Conservation (phyloP, 768 basidiomycete species). For the Lepiota brunneoincarnata region DNA sequence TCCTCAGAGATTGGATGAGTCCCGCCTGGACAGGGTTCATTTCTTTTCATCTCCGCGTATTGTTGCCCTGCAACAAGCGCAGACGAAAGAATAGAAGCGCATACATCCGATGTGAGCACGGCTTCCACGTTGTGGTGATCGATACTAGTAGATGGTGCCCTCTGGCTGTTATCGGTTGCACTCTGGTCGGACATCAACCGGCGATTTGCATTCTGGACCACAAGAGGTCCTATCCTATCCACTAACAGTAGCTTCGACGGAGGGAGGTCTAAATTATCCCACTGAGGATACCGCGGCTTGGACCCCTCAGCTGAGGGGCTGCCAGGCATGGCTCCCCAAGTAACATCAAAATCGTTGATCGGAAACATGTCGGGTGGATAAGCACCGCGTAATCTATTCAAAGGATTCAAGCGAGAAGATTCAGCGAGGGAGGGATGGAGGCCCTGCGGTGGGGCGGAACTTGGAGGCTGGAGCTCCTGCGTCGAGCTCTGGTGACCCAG, state of each 20-base stretch:
- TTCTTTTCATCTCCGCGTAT: not conserved
- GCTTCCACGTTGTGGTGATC: constrained; percentile 2
- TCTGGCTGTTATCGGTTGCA: not conserved
- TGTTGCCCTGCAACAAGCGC: not conserved
- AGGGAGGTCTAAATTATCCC: not conserved
- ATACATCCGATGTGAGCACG: constrained; percentile 3
- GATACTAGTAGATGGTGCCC: not conserved
- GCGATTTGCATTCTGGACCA: constrained; percentile 13
- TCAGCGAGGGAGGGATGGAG: too few relatives aligned
- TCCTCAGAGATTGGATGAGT: not conserved
- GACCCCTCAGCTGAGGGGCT: not conserved
- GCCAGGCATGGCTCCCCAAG: not conserved
- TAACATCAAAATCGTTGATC: not conserved
- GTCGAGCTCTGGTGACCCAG: too few relatives aligned
- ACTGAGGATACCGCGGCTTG: not conserved
- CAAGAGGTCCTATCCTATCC: constrained; percentile 16
- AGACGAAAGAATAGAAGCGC: not conserved
- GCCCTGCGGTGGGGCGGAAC: too few relatives aligned
- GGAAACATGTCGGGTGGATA: too few relatives aligned
- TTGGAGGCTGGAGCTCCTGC: too few relatives aligned
- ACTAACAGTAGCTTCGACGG: constrained; percentile 10
- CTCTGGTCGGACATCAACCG: not conserved
- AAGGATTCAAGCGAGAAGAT: too few relatives aligned
- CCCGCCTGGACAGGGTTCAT: not conserved
- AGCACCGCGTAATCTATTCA: too few relatives aligned